Base-by-base conservation (phyloP, 2,329 filamentous ascomycete genomes). In the Beauveria varroae region DNA sequence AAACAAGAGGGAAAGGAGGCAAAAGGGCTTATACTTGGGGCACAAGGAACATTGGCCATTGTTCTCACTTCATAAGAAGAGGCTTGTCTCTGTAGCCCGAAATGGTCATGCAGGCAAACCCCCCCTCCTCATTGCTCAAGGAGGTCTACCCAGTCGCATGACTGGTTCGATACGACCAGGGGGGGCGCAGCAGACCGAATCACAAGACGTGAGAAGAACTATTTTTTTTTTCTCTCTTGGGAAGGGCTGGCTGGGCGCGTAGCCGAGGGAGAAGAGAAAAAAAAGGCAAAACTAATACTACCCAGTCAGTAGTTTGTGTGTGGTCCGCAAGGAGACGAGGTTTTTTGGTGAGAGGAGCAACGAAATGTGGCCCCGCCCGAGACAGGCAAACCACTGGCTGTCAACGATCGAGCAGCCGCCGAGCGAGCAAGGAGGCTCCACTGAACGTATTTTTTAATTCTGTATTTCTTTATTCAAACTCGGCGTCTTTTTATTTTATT, bases 391-490 rank as follows among this genome's bases (percentile, higher is more conserved):
- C 41, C 7, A 60, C 26, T 60, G 57, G 57, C 57, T 60, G 57
- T 54, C 28, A 10, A 41, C 5, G 22, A 40, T 60, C 57, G 57
- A 60, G 49, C 26, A 60, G 57, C 40, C 57, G 57, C 57, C 57
- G 49, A 41, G 49, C 57, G 34, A 49, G 18, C 5, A 26, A 9
- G 12, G 50, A 16, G 47, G 47, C 30, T 40, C 57, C 57, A 59
- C 57, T 37, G 26, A 18, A 18, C 12, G 4, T 50, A 8, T 26
- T 50, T 50, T 30, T 30, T 30, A 20, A 34, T 50, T 50, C 12
- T 50, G 30, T 50, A 20, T 50, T 28, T 28, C 26, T 28, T 28
- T 34, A 34, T 34, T 34, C 30, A 34, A 34, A 12, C 30, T 34
- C 12, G 30, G 30, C 30, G 4, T 12, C 30, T 34, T n/a, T 46